Evolutionary conservation across 228 moss, liverwort and hornwort genomes (phyloP), one percentile per base, ranked within the genome.

Genomic region (Sphagnum magellanicum): DNA sequence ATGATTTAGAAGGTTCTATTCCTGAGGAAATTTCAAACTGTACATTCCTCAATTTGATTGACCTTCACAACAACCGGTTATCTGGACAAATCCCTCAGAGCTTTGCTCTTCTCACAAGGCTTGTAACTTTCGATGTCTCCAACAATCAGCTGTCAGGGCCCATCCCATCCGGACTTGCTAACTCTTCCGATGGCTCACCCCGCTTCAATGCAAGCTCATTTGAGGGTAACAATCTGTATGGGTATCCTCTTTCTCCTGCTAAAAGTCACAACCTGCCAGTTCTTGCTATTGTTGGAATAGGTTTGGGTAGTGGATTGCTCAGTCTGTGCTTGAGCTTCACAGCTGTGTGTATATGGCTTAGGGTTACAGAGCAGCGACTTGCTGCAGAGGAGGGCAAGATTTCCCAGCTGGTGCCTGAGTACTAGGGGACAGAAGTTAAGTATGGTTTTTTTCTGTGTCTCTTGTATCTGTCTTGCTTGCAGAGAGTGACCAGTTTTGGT

Each of bases 381-480:
- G 95, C 92, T 46, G 95, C 95, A 0, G 95, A 95, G 74, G 95
- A 95, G 77, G 95, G 95, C 63, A 95, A 95, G 52, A 92, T 95
- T 47, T 92, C 95, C 4, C 95, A 95, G 77, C 85, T 95, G 50
- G 87, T 95, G 73, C 95, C 95, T 0, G 95, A 95, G 53, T 83
- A 85, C 50, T 77, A 66, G 48, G 11, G 16, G 16, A 10, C 11
- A 10, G 55, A 55, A 8, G 9, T 8, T 12, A 12, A 8, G 55
- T 8, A 12, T 8, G 55, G 9, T 55, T 8, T 12, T 55, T 55
- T 12, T 55, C 8, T 55, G 9, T 1, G 8, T 55, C 8, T 55
- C 9, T 55, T 3, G 9, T 55, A 8, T 55, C 12, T 8, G 55
- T 55, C 55, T 12, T 12, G 8, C 55, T 55, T 55, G 55, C 55